phyloP scores from a whole-genome alignment of 805 yeast species.

The Candida montana region DNA sequence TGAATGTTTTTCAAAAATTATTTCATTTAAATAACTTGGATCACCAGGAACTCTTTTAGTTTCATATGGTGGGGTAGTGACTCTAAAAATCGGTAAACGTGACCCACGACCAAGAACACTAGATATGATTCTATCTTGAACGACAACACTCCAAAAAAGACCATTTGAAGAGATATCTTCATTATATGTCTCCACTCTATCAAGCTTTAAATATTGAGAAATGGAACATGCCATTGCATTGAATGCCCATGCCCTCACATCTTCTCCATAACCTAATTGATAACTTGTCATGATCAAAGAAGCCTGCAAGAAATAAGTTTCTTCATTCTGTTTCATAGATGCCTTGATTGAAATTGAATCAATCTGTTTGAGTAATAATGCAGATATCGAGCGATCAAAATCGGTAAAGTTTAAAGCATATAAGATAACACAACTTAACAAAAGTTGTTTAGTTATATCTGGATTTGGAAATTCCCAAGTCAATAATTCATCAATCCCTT shows the following conservation, averaged over 20 bases:
- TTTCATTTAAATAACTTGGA: slow-evolving; percentile 18
- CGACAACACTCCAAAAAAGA: slow-evolving; percentile 26
- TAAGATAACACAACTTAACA: slow-evolving; percentile 26
- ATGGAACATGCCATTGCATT: slow-evolving; percentile 29
- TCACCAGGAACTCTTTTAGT: slow-evolving; percentile 17
- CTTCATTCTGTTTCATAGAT: slow-evolving; percentile 16
- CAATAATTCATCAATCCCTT: slow-evolving; percentile 18
- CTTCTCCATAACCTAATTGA: slow-evolving; percentile 30
- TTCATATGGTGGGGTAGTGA: slow-evolving; percentile 26
- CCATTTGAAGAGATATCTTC: slow-evolving; percentile 6
- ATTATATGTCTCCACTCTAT: not conserved
- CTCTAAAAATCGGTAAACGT: slow-evolving; percentile 29
- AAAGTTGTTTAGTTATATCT: slow-evolving; percentile 25
- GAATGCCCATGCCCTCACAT: slow-evolving; percentile 28
- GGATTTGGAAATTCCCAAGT: slow-evolving; percentile 26
- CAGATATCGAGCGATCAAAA: slow-evolving; percentile 10
- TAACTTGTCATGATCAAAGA: slow-evolving; percentile 27
- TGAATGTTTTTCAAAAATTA: slow-evolving; percentile 23
- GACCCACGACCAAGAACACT: slow-evolving; percentile 31
- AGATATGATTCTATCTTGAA: slow-evolving; percentile 30
- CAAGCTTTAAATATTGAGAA: slow-evolving; percentile 29
- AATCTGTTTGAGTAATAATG: slow-evolving; percentile 21
- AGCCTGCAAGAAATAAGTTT: slow-evolving; percentile 25
- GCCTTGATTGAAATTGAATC: slow-evolving; percentile 23
- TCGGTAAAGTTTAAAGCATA: slow-evolving; percentile 24